These are phyloP conservation scores for Chaetoscypha palmicola DNA, from an alignment of 2,329 filamentous ascomycete species.

Conservation along the genomic window DNA sequence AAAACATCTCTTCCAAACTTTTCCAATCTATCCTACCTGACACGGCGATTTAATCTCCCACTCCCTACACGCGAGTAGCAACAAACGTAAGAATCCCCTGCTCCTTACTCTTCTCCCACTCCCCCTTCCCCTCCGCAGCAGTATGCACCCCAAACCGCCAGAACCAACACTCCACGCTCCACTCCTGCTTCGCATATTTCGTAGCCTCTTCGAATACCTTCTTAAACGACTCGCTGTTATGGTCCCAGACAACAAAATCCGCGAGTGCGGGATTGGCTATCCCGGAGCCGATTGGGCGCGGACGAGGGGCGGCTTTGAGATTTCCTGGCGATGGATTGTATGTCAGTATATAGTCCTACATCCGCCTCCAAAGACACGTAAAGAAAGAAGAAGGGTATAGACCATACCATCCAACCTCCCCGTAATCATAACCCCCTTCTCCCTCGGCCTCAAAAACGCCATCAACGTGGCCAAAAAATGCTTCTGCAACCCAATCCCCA, in stretches of 20 bases:
- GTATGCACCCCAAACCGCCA: conserved; percentile 1
- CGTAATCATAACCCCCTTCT: background rate
- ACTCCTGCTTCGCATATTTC: background rate
- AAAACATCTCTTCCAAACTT: no score
- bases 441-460: background rate
- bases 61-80: no score
- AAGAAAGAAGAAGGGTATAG: no score
- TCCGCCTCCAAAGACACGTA: no score
- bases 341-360: no score
- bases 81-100: background rate
- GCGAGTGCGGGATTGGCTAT: background rate
- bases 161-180: background rate
- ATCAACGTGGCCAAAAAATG: background rate
- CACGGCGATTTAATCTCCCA: no score
- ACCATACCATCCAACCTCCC: background rate
- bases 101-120: background rate
- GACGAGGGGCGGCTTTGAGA: background rate
- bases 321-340: no score
- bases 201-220: background rate
- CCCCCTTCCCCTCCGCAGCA: background rate
- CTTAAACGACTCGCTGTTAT: background rate
- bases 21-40: no score
- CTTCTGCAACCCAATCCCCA: background rate
- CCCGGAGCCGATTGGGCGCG: background rate
- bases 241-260: background rate